Conservation (phyloP, 2,329 filamentous ascomycete genomes). For the Pestalotiopsis fici region DNA sequence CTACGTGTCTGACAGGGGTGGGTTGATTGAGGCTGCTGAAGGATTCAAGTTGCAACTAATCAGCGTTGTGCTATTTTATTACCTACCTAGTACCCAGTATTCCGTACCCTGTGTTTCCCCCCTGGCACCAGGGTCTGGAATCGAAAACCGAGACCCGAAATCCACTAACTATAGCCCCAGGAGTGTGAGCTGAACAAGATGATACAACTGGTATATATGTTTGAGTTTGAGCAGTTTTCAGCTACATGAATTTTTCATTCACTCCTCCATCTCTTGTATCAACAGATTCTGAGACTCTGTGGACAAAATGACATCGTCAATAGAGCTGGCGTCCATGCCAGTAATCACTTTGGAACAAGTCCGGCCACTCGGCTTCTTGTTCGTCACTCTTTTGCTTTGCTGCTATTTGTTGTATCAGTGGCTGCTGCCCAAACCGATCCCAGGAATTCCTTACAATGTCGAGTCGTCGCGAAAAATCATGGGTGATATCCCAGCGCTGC, state of each 20-base stretch:
- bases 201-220: not conserved
- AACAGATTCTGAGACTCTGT: not conserved
- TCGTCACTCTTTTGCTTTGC: not conserved
- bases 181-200: not conserved
- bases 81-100: not conserved
- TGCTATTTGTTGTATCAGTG: slow-evolving; percentile 20
- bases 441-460: slow-evolving; percentile 17
- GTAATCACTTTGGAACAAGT: not conserved
- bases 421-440: slow-evolving; percentile 18
- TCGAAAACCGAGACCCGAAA: not conserved
- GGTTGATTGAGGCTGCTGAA: not conserved
- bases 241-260: not conserved
- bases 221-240: not conserved
- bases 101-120: too few relatives aligned
- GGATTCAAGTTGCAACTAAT: not conserved
- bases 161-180: not conserved
- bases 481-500: slow-evolving; percentile 12
- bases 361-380: not conserved
- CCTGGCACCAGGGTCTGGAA: not conserved
- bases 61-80: not conserved
- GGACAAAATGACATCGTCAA: not conserved
- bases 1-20: not conserved
- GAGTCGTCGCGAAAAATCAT: slow-evolving; percentile 12
- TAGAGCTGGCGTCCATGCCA: not conserved
- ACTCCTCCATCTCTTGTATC: not conserved